These are phyloP conservation scores for Brassica carinata DNA, from an alignment of 345 rosid genomes.

Conservation along the genomic window DNA sequence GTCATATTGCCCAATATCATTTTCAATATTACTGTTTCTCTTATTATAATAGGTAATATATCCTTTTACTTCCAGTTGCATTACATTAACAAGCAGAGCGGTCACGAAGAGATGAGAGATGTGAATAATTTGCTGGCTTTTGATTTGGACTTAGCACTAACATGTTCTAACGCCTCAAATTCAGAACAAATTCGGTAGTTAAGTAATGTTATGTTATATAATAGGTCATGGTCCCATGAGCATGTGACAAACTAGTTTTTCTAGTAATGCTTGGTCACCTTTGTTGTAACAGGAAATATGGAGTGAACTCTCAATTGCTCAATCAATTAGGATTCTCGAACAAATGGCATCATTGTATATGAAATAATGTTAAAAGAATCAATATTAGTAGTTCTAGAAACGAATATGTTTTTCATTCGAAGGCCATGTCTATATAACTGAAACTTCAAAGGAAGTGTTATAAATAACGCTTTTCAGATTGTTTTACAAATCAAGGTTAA, in stretches of 20 bases:
- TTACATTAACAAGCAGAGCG: conserved; percentile 1
- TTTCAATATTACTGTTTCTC: not conserved
- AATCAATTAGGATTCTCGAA: not conserved
- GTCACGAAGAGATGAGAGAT: conserved; percentile 1
- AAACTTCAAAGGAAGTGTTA: not conserved
- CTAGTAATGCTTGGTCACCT: not conserved
- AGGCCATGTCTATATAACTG: not conserved
- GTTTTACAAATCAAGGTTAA: conserved; percentile 16
- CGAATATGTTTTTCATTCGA: not conserved
- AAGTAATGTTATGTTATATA: not conserved
- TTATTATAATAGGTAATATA: not conserved
- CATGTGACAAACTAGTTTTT: not conserved
- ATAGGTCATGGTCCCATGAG: not conserved
- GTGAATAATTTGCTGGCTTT: not conserved
- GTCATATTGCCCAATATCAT: not conserved
- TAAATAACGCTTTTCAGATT: not conserved
- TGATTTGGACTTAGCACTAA: not conserved
- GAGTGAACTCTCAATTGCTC: not conserved
- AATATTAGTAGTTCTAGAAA: not conserved
- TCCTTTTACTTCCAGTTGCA: not conserved
- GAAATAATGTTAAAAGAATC: not conserved
- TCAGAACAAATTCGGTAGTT: not conserved
- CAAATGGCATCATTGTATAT: not conserved
- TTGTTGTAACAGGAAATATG: not conserved
- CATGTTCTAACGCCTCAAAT: not conserved